A percentile compares a stretch with the other conserved stretches of the same genome.
Conservation (phyloP, 768 basidiomycete species). For the Tulasnella sp. region DNA sequence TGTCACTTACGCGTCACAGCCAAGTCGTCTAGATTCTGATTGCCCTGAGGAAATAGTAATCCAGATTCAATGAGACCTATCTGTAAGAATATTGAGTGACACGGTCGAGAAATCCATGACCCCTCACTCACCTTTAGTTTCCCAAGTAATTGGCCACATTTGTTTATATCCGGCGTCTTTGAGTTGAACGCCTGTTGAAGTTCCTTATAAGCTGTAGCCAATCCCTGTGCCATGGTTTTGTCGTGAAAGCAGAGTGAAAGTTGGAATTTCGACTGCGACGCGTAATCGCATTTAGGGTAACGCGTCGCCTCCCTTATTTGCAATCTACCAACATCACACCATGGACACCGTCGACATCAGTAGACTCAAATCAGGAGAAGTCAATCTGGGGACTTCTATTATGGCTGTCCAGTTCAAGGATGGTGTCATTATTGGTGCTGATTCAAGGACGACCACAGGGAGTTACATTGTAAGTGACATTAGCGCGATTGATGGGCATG, state of each 20-base stretch:
- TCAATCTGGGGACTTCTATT: conserved; percentile 98
- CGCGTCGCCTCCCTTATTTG: conserved; percentile 22
- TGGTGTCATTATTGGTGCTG: conserved; percentile 93
- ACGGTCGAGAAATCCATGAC: neutral
- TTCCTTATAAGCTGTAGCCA: conserved; percentile 50
- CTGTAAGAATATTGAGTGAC: conserved; percentile 28
- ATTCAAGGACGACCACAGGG: conserved; percentile 93
- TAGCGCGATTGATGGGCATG: neutral
- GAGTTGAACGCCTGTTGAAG: conserved; percentile 54
- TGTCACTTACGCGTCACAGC: conserved; percentile 53
- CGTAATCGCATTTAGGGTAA: conserved; percentile 11
- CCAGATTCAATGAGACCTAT: conserved; percentile 66
- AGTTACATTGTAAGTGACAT: conserved; percentile 69
- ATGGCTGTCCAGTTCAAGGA: conserved; percentile 97
- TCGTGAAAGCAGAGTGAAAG: conserved; percentile 13
- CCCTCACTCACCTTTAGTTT: conserved; percentile 56
- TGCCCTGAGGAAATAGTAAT: conserved; percentile 56
- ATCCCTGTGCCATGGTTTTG: conserved; percentile 37
- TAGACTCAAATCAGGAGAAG: conserved; percentile 85
- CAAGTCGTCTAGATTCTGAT: conserved; percentile 53
- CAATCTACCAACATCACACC: conserved; percentile 28
- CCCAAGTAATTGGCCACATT: conserved; percentile 46
- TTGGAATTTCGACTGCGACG: conserved; percentile 14
- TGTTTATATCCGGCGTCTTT: conserved; percentile 52
- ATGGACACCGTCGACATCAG: conserved; percentile 60